phyloP scores from a whole-genome alignment of 352 stramenopile genomes.

The Globisporangium acanthophoron region DNA sequence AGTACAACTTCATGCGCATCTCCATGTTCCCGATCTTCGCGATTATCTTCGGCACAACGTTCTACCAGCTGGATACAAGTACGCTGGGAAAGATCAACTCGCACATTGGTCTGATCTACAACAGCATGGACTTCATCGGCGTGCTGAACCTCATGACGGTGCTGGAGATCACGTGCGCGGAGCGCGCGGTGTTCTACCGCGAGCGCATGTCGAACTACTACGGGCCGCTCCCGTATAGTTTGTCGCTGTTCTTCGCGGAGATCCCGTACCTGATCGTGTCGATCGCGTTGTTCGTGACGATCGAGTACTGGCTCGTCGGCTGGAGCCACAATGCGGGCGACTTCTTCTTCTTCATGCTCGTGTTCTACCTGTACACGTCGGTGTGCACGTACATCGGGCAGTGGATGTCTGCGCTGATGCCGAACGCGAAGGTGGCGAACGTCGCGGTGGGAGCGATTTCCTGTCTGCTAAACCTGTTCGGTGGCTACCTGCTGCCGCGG shows the following conservation, averaged over 20 bases:
- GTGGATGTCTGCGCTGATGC: constrained; percentile 37
- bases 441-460: constrained; percentile 39
- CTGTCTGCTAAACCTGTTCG: constrained; percentile 45
- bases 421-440: constrained; percentile 49
- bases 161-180: constrained; percentile 34
- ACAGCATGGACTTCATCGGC: constrained; percentile 62
- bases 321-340: constrained; percentile 18
- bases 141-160: constrained; percentile 57
- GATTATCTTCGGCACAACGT: constrained; percentile 61
- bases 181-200: constrained; percentile 51
- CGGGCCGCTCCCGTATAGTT: constrained; percentile 27
- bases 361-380: constrained; percentile 7
- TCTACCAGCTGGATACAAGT: constrained; percentile 38
- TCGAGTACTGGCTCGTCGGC: constrained; percentile 46
- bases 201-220: constrained; percentile 55
- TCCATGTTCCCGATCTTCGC: constrained; percentile 51
- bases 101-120: constrained; percentile 59
- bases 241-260: constrained; percentile 38
- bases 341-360: constrained; percentile 33
- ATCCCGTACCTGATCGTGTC: constrained; percentile 31
- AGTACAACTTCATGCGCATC: constrained; percentile 68
- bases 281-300: constrained; percentile 26
- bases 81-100: constrained; percentile 33
- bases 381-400: constrained; percentile 26
- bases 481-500: constrained; percentile 21